Conservation (phyloP, 148 eudicot genomes). For the Heliamphora exappendiculata region DNA sequence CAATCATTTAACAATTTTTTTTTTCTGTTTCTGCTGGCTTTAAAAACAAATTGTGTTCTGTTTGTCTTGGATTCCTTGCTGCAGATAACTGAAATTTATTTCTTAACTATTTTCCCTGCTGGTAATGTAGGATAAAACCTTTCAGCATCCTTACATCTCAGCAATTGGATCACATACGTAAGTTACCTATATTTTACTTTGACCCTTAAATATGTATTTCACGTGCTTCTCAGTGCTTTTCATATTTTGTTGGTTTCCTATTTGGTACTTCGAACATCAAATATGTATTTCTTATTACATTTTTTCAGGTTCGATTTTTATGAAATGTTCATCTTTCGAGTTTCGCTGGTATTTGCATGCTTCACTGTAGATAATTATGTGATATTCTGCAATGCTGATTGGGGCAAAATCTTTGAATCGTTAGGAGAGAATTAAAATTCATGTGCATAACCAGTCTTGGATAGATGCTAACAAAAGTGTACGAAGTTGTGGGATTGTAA, state of each 20-base stretch:
- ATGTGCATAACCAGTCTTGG: neutral
- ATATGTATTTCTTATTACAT: no score
- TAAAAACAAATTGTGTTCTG: neutral
- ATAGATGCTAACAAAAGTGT: neutral
- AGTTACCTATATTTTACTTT: slow-evolving; percentile 19
- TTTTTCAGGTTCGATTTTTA: neutral
- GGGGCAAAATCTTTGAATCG: neutral
- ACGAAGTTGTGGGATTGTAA: neutral
- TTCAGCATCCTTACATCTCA: slow-evolving; percentile 80
- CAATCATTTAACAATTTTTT: neutral
- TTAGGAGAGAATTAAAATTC: no score
- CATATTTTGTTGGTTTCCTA: neutral
- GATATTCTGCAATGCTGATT: neutral
- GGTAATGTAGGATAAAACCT: slow-evolving; percentile 80
- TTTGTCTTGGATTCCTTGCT: neutral
- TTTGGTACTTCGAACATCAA: neutral
- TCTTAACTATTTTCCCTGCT: slow-evolving; percentile 12
- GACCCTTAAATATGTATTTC: neutral
- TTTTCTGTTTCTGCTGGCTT: neutral
- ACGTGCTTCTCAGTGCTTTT: neutral
- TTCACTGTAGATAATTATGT: neutral
- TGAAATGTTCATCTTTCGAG: neutral
- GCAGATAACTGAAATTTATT: neutral
- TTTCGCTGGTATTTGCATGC: neutral
- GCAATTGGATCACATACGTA: slow-evolving; percentile 93